Conservation (phyloP, 495 filamentous ascomycete genomes). For the Daldinia caldariorum region DNA sequence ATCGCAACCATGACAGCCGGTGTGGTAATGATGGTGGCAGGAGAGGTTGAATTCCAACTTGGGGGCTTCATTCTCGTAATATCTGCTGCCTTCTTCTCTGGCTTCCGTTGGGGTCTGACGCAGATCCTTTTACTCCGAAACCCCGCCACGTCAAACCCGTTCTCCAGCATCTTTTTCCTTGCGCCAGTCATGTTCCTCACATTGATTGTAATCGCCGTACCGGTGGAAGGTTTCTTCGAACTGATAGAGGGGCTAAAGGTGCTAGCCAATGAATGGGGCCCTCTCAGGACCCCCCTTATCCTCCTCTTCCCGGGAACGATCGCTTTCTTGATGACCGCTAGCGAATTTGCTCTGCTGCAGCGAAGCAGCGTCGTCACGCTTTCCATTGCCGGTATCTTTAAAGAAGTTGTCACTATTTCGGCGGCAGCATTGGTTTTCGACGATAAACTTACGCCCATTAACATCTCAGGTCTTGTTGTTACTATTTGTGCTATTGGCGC, state of each 20-base stretch:
- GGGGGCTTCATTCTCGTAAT: slow-evolving; percentile 94
- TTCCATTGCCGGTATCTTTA: slow-evolving; percentile 97
- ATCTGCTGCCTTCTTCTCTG: slow-evolving; percentile 90
- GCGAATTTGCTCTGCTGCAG: slow-evolving; percentile 94
- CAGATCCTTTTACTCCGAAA: slow-evolving; percentile 95
- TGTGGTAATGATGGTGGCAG: slow-evolving; percentile 99
- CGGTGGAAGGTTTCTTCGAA: slow-evolving; percentile 79
- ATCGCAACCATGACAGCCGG: slow-evolving; percentile 94
- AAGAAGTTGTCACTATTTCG: slow-evolving; percentile 96
- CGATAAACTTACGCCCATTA: slow-evolving; percentile 88
- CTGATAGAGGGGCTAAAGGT: slow-evolving; percentile 69
- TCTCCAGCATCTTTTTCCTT: slow-evolving; percentile 96
- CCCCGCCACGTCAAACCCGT: slow-evolving; percentile 95
- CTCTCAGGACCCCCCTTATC: slow-evolving; percentile 63
- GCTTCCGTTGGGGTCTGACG: slow-evolving; percentile 96
- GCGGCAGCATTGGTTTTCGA: slow-evolving; percentile 89
- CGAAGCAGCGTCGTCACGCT: slow-evolving; percentile 96
- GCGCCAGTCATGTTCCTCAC: slow-evolving; percentile 95
- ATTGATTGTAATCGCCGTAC: slow-evolving; percentile 80
- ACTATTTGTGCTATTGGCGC: slow-evolving; percentile 86
- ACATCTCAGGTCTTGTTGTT: slow-evolving; percentile 84
- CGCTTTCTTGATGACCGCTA: slow-evolving; percentile 95
- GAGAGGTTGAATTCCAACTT: slow-evolving; percentile 89
- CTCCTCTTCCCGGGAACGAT: slow-evolving; percentile 90
- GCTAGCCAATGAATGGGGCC: slow-evolving; percentile 74